Evolutionary conservation across 257 asterid species (phyloP).

Genomic region (Ophiorrhiza pumila): DNA sequence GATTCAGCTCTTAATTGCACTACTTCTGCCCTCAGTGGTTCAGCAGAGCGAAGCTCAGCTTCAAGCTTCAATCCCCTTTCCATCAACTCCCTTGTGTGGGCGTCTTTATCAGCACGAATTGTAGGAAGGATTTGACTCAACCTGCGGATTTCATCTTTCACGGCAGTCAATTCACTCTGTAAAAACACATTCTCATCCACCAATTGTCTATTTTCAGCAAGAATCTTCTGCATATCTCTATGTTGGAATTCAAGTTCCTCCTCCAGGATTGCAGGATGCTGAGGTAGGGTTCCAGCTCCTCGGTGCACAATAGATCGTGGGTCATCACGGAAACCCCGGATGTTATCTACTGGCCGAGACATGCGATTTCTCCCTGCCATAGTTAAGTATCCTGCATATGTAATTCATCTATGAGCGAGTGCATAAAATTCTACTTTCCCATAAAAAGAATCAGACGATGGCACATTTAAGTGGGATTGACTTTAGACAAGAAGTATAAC

Average conservation of each 20-base stretch:
- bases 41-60: slow-evolving; percentile 62
- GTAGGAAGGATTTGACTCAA: slow-evolving; percentile 64
- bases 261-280: slow-evolving; percentile 63
- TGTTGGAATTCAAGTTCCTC: slow-evolving; percentile 83
- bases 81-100: slow-evolving; percentile 66
- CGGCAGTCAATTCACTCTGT: slow-evolving; percentile 68
- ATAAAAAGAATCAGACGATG: background rate
- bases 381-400: slow-evolving; percentile 6
- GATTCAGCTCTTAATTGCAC: slow-evolving; percentile 60
- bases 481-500: background rate
- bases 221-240: slow-evolving; percentile 70
- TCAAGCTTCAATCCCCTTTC: slow-evolving; percentile 74
- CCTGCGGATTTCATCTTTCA: slow-evolving; percentile 78
- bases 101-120: slow-evolving; percentile 67
- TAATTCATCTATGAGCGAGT: background rate
- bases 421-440: background rate
- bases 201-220: slow-evolving; percentile 62
- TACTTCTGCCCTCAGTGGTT: slow-evolving; percentile 64
- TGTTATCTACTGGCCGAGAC: slow-evolving; percentile 51
- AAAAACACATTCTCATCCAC: slow-evolving; percentile 81
- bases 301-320: slow-evolving; percentile 43
- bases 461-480: background rate
- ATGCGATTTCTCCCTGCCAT: slow-evolving; percentile 81
- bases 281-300: slow-evolving; percentile 49
- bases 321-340: slow-evolving; percentile 48